A percentile compares a stretch with the other conserved stretches of the same genome.
Conservation (phyloP, 1,284 basidiomycete species). For the Erythrobasidium hasegawianum region DNA sequence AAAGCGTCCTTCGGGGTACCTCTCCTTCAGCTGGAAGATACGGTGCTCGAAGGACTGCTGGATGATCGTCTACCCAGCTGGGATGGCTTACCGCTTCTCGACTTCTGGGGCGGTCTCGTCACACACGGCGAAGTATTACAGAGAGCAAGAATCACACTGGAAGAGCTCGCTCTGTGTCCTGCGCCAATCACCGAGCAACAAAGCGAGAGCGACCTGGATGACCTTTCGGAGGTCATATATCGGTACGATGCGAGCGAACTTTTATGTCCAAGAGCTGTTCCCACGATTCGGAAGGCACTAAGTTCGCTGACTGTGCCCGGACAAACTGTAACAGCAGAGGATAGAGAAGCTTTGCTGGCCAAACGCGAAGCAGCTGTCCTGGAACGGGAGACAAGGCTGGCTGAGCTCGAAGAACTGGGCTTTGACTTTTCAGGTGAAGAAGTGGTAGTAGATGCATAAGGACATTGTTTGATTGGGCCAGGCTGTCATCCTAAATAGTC, state of each 20-base stretch:
- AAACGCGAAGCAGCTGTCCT: constrained; percentile 13
- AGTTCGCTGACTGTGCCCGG: background rate
- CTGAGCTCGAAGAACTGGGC: constrained; percentile 8
- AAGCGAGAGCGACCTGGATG: background rate
- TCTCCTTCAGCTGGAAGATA: constrained; percentile 54
- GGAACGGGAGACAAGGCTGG: constrained; percentile 13
- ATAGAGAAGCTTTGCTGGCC: constrained; percentile 35
- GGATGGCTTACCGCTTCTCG: constrained; percentile 60
- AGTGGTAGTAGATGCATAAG: too few relatives aligned
- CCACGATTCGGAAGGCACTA: constrained; percentile 10
- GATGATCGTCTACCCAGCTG: constrained; percentile 56
- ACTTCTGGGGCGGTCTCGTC: constrained; percentile 61
- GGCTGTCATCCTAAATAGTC: too few relatives aligned
- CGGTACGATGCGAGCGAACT: constrained; percentile 50
- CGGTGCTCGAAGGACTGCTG: constrained; percentile 60
- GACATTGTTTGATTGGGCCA: too few relatives aligned
- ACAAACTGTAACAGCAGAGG: constrained; percentile 36
- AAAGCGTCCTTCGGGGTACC: constrained; percentile 64
- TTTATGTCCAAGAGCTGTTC: constrained; percentile 47
- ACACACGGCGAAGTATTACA: constrained; percentile 53
- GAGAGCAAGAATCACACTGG: constrained; percentile 48
- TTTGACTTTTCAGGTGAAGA: background rate
- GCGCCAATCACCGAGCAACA: background rate
- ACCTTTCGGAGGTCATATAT: constrained; percentile 28
- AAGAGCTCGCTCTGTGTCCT: constrained; percentile 39